These are phyloP conservation scores for Citrus medica DNA, from an alignment of 345 rosid genomes.

Conservation along the genomic window DNA sequence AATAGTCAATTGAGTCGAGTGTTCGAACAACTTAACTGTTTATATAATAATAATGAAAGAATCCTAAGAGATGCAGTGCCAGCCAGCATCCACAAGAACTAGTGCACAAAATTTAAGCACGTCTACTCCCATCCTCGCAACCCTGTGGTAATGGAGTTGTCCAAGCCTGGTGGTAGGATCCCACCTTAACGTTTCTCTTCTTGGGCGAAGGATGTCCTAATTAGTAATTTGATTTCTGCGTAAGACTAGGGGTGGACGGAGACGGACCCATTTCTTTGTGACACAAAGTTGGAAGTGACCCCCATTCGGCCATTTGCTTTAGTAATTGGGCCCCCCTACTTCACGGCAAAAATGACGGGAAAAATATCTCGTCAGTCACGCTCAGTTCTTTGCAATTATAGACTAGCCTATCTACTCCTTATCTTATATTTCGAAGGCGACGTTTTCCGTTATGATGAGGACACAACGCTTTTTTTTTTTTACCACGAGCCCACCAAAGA, in stretches of 20 bases:
- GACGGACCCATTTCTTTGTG: not conserved
- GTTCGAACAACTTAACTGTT: not conserved
- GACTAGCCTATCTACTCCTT: not conserved
- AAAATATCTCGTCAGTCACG: no score
- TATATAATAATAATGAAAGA: not conserved
- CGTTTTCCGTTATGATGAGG: not conserved
- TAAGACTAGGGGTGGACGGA: no score
- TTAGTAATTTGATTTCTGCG: not conserved
- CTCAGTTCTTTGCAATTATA: no score
- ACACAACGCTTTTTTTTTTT: not conserved
- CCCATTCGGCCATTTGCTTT: not conserved
- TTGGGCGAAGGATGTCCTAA: not conserved
- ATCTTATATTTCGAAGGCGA: slow-evolving; percentile 3
- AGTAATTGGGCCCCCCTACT: not conserved
- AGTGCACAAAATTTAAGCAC: slow-evolving; percentile 11
- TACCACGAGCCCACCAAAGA: not conserved
- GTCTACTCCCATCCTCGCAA: slow-evolving; percentile 4
- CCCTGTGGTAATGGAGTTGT: slow-evolving; percentile 3
- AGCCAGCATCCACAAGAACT: slow-evolving; percentile 7
- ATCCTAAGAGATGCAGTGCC: not conserved
- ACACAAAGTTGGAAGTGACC: not conserved
- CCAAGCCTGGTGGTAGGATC: not conserved
- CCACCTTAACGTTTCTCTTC: not conserved
- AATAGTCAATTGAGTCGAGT: not conserved
- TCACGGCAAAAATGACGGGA: not conserved